Percentiles rank a stretch among this genome's conserved stretches.
These are phyloP conservation scores for Penicillium manginii DNA, from an alignment of 495 filamentous ascomycete genomes.

Conservation along the genomic window DNA sequence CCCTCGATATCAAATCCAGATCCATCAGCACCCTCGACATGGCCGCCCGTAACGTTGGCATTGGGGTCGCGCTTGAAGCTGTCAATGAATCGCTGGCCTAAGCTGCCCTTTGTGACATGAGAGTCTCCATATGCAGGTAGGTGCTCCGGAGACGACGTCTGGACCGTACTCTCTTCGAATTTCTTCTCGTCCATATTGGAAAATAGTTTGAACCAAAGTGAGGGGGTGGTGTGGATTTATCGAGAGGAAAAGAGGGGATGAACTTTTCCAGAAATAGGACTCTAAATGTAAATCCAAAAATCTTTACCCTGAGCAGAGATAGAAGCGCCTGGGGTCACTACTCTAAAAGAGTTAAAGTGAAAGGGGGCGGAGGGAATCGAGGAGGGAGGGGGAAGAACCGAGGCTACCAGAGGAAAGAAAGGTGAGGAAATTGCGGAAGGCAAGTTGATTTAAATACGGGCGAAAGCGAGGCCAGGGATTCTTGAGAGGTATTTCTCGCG, in stretches of 20 bases:
- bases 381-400: constrained; percentile 2
- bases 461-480: background rate
- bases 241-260: no score
- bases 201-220: background rate
- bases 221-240: no score
- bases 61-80: constrained; percentile 84
- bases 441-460: constrained; percentile 9
- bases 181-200: constrained; percentile 45
- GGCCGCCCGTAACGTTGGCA: constrained; percentile 59
- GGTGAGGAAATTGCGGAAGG: background rate
- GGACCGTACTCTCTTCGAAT: constrained; percentile 32
- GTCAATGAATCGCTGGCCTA: constrained; percentile 62
- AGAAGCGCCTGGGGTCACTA: background rate
- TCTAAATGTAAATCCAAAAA: no score
- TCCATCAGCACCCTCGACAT: constrained; percentile 57
- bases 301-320: background rate
- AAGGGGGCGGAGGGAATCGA: constrained; percentile 1
- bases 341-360: background rate
- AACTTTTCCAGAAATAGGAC: no score
- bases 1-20: constrained; percentile 73
- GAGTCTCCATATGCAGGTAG: constrained; percentile 47
- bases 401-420: constrained; percentile 3
- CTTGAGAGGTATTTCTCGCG: constrained; percentile 8
- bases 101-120: constrained; percentile 28
- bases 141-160: constrained; percentile 27